Evolutionary conservation across 306 rosid species (phyloP).

Genomic region (Pterocarpus macrocarpus): DNA sequence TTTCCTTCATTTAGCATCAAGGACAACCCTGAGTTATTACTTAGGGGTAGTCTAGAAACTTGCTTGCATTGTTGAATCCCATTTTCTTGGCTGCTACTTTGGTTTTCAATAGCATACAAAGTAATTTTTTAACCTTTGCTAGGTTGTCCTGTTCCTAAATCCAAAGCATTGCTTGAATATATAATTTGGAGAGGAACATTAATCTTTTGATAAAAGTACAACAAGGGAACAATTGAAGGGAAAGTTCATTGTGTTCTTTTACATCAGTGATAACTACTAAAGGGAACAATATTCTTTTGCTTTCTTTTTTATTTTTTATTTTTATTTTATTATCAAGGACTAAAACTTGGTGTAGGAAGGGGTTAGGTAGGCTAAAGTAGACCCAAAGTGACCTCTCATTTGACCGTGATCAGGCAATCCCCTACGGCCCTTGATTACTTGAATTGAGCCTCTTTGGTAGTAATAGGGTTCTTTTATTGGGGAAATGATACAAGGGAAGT

Average conservation of each 20-base stretch:
- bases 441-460: neutral
- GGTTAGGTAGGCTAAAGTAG: neutral
- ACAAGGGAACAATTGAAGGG: neutral
- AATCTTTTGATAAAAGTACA: neutral
- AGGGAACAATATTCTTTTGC: neutral
- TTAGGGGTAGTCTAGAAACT: neutral
- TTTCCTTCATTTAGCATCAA: neutral
- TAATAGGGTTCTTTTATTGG: too few species aligned
- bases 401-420: neutral
- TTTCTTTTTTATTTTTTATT: neutral
- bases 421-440: neutral
- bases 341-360: neutral
- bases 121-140: neutral
- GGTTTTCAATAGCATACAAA: neutral
- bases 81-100: neutral
- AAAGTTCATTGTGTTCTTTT: neutral
- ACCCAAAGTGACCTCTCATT: neutral
- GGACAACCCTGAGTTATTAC: neutral
- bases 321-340: neutral
- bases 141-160: neutral
- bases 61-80: neutral
- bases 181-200: neutral
- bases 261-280: neutral
- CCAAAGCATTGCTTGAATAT: neutral
- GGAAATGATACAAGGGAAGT: too few species aligned